Evolutionary conservation across 169 alveolate species (phyloP), one percentile per base, ranked within the genome.

Genomic region (Cryptosporidium ryanae): DNA sequence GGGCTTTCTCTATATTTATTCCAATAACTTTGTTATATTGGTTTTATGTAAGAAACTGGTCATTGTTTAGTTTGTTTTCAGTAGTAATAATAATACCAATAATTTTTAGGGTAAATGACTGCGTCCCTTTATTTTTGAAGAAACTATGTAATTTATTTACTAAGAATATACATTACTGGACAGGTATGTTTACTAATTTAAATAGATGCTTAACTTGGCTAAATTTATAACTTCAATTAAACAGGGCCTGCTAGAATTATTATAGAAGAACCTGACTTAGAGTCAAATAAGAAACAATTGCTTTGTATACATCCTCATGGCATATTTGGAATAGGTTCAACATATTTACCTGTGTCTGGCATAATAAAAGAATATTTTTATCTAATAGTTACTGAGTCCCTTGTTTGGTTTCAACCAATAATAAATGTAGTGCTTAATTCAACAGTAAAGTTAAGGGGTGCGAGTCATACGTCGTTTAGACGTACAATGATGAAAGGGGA

Each of bases 241-340:
- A 34, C 59, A 76, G 87, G 87, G 1, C 87, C 87, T 10, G 68
- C 76, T 6, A 76, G 54, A 46, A 57, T 76, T 25, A 54, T 76
- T 34, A 46, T 76, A n/a, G 87, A 76, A 44, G 68, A 55, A 10
- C 87, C 87, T 18, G 87, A 76, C 48, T 76, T 76, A 25, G 71
- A 76, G 2, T 23, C 13, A 13, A 76, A 76, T 61, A 18, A 52
- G 6, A 76, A 61, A 38, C 87, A 76, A 34, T 46, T 76, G 29
- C 52, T 76, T 13, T 55, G 87, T 44, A 15, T 76, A 38, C 87
- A 76, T 59, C 87, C 87, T 18, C 87, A 76, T 38, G 87, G 87
- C 10, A 61, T 76, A 59, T 44, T 61, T 2, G 71, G 87, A n/a
- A 76, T 76, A 23, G 87, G 87, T 13, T 76, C 71, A 2, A 76